Evolutionary conservation across 352 stramenopile genomes (phyloP).

Genomic region (Pythium myriotylum): DNA sequence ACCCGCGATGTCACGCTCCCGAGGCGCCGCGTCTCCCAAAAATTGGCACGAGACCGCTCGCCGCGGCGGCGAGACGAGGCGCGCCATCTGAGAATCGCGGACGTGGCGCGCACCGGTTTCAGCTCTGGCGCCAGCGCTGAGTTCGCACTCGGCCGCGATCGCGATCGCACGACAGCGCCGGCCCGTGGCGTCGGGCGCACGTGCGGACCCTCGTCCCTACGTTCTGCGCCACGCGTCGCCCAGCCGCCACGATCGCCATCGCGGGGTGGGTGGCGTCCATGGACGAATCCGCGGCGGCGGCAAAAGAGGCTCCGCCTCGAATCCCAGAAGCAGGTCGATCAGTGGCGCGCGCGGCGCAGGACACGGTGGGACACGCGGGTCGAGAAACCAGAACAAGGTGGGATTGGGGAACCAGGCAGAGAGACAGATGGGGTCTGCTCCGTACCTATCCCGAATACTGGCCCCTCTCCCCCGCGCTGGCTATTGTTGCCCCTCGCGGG

Average conservation of each 20-base stretch:
- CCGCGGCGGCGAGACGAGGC: too few species aligned
- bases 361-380: neutral
- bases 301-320: neutral
- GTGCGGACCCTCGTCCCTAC: conserved; percentile 14
- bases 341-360: too few species aligned
- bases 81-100: too few species aligned
- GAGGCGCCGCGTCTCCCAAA: neutral
- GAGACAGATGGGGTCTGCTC: neutral
- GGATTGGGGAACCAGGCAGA: too few species aligned
- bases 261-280: neutral
- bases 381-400: neutral
- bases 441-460: conserved; percentile 26
- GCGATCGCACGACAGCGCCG: neutral
- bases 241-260: neutral
- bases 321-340: conserved; percentile 15
- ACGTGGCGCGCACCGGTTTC: too few species aligned
- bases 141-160: too few species aligned
- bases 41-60: neutral
- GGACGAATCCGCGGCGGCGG: too few species aligned
- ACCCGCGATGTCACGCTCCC: neutral
- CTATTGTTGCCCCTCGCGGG: conserved; percentile 8
- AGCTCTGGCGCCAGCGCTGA: too few species aligned
- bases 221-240: neutral
- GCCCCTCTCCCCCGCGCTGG: neutral
- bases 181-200: neutral